Evolutionary conservation across 1,284 basidiomycete species (phyloP).

Genomic region (Irpex rosettiformis): DNA sequence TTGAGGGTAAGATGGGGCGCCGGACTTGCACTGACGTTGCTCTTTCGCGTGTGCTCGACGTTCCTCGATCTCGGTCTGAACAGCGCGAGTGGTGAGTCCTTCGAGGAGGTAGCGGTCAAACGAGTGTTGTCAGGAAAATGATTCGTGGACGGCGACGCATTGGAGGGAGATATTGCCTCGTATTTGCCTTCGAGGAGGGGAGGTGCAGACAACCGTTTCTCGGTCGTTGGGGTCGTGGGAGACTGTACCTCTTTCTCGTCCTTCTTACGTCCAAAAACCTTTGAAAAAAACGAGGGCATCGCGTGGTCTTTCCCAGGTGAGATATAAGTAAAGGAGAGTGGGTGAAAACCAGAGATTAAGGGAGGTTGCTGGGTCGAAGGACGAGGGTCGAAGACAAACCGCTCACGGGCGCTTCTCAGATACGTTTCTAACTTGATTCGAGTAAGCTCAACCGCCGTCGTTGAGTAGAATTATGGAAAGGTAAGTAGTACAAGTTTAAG

Average conservation of each 20-base stretch:
- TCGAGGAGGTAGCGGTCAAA: conserved; percentile 34
- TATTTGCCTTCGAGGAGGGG: conserved; percentile 70
- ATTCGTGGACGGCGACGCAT: conserved; percentile 45
- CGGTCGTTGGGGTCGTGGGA: conserved; percentile 16
- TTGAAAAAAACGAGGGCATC: conserved; percentile 75
- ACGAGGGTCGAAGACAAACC: conserved; percentile 2
- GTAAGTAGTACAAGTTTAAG: background rate
- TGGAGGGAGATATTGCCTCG: conserved; percentile 55
- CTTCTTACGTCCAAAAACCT: conserved; percentile 73
- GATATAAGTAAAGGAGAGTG: conserved; percentile 4
- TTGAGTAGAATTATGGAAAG: background rate
- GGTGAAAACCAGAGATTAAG: background rate
- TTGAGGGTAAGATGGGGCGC: conserved; percentile 57
- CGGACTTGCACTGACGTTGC: conserved; percentile 26
- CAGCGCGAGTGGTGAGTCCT: conserved; percentile 37
- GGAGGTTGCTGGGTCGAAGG: background rate
- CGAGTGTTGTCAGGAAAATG: conserved; percentile 29
- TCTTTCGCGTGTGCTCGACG: conserved; percentile 23
- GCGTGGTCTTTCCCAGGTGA: conserved; percentile 14
- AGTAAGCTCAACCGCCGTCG: too few relatives aligned
- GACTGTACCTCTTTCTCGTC: conserved; percentile 44
- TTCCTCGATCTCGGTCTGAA: conserved; percentile 48
- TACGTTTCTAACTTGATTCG: background rate
- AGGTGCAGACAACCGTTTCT: conserved; percentile 34
- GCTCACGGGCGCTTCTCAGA: conserved; percentile 1